phyloP scores from a whole-genome alignment of 192 early-diverging fungal species.

The Coemansia interrupta region DNA sequence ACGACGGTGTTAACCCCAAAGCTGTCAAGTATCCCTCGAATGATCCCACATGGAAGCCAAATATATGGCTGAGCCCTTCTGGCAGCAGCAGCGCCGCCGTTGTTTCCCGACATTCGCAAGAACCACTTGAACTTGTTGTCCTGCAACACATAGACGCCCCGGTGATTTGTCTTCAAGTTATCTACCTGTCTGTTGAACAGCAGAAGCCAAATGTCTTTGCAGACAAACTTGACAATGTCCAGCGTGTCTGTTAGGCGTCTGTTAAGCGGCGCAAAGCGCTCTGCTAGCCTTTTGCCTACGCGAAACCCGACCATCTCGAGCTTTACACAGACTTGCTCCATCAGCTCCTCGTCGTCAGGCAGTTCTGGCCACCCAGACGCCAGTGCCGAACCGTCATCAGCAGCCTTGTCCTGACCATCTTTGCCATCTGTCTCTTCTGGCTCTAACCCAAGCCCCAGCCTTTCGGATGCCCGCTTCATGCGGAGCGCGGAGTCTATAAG shows the following conservation, averaged over 20 bases:
- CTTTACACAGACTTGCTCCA: constrained; percentile 86
- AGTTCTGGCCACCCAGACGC: constrained; percentile 41
- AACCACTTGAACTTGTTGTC: constrained; percentile 98
- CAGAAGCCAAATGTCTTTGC: constrained; percentile 95
- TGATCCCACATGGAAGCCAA: constrained; percentile 95
- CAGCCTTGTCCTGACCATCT: too few species aligned
- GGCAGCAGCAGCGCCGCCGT: constrained; percentile 70
- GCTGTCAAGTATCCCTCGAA: constrained; percentile 89
- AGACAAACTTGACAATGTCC: constrained; percentile 97
- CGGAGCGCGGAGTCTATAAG: constrained; percentile 32
- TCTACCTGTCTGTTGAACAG: constrained; percentile 98
- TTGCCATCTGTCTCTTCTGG: not conserved
- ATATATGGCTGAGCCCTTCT: constrained; percentile 81
- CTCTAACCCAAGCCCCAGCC: constrained; percentile 12
- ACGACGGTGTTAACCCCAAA: constrained; percentile 84
- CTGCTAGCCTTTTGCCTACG: constrained; percentile 82
- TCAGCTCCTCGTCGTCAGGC: constrained; percentile 61
- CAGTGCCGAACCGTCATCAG: not conserved
- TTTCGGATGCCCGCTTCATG: constrained; percentile 21
- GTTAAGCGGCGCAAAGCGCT: constrained; percentile 83
- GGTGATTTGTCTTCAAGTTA: constrained; percentile 97
- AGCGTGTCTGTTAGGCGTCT: constrained; percentile 89
- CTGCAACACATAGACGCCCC: constrained; percentile 95
- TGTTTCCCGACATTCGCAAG: constrained; percentile 81
- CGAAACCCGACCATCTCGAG: constrained; percentile 88